Base-by-base conservation (phyloP, 495 filamentous ascomycete species). In the Haplographium delicatum region DNA sequence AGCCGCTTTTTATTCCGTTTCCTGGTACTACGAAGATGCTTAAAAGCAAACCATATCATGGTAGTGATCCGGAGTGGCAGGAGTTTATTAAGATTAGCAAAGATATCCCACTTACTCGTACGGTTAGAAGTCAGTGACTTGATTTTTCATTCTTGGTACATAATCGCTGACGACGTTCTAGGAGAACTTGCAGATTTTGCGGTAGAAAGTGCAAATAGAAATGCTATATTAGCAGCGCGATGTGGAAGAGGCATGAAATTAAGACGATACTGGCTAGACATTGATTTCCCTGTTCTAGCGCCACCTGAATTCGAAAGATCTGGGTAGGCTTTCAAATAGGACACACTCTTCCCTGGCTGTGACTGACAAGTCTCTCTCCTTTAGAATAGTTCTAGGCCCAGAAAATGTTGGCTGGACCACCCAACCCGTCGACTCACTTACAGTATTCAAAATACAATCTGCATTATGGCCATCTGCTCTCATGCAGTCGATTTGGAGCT, bases 261-360 rank as follows among this genome's bases (percentile, higher is more conserved):
- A 13, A 69, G 68, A 15, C 68, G 67, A 35, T 71, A 64, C 53
- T 86, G 81, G 81, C 66, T 86, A 8, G 74, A 84, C 37, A 65
- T 80, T 35, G 68, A 72, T 33, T 83, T 81, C 57, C 83, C 83
- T 18, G 62, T 68, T 51, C 69, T 73, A 31, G 74, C 82, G 5
- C 79, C 84, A 13, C 75, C 71, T 37, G 73, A 76, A 46, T 85
- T 81, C 59, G 70, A 76, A 57, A 72, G 75, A 24, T 73, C 71
- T 19, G 84, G 84, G 74, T 82, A 71, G 55, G 71, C 63, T 13
- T 20, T 4, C 16, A n/a, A n/a, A n/a, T n/a, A n/a, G n/a, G 6
- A 7, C 7, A 38, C 13, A 38, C 9, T 7, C 27, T 26, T 13
- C 7, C 16, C 20, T 23, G 37, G n/a, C 7, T 27, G 15, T 9